Percentiles rank a stretch among this genome's conserved stretches.
phyloP scores from a whole-genome alignment of 2,329 filamentous ascomycete genomes.

The Penicillium fuscoglaucum region DNA sequence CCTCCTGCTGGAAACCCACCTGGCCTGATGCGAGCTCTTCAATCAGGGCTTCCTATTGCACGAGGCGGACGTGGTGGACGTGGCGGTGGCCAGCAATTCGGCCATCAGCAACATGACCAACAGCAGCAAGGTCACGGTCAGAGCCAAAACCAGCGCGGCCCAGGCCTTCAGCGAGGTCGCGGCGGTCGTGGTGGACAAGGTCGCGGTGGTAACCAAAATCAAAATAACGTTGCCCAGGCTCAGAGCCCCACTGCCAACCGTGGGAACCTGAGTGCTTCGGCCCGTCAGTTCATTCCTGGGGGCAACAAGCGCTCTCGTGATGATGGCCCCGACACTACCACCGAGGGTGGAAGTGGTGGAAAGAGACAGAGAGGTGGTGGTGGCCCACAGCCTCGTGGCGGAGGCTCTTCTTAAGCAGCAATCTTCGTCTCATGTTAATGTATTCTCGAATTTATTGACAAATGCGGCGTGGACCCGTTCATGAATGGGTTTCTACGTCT shows the following conservation, averaged over 20 bases:
- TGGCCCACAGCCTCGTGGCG: conserved; percentile 36
- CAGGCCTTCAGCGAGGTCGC: conserved; percentile 47
- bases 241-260: conserved; percentile 33
- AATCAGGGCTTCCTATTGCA: conserved; percentile 49
- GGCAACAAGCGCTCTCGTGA: conserved; percentile 59
- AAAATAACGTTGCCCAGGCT: conserved; percentile 27
- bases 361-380: conserved; percentile 51
- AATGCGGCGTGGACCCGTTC: not conserved
- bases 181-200: conserved; percentile 42
- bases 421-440: conserved; percentile 10
- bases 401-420: conserved; percentile 22
- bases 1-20: conserved; percentile 40
- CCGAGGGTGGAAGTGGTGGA: conserved; percentile 42
- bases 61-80: conserved; percentile 45
- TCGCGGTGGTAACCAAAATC: conserved; percentile 43
- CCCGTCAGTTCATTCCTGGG: conserved; percentile 57
- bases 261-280: conserved; percentile 51
- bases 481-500: not conserved
- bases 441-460: conserved; percentile 9
- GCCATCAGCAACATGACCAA: conserved; percentile 33
- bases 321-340: conserved; percentile 45
- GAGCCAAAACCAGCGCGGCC: conserved; percentile 35
- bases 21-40: conserved; percentile 44
- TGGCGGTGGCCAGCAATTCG: conserved; percentile 38
- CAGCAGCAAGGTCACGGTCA: conserved; percentile 23